These are phyloP conservation scores for Takakia lepidozioides DNA, from an alignment of 225 moss, liverwort and hornwort species.

Conservation along the genomic window DNA sequence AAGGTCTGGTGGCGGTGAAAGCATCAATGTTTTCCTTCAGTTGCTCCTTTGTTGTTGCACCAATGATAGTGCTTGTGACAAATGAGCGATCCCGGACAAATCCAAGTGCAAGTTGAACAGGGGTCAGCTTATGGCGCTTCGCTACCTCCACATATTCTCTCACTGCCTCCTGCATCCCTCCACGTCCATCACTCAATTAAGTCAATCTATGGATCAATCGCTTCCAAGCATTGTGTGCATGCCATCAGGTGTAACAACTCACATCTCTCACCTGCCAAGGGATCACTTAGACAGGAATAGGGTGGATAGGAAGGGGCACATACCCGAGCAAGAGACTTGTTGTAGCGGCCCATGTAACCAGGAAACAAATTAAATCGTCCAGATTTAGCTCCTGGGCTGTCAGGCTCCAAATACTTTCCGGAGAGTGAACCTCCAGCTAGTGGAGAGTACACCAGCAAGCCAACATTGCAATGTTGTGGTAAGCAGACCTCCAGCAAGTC, in stretches of 20 bases:
- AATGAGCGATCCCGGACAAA: slow-evolving; percentile 66
- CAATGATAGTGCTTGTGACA: slow-evolving; percentile 73
- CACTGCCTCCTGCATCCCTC: slow-evolving; percentile 45
- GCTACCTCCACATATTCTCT: slow-evolving; percentile 44
- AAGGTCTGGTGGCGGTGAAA: slow-evolving; percentile 47
- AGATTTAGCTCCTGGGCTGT: slow-evolving; percentile 9
- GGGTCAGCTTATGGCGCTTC: slow-evolving; percentile 55
- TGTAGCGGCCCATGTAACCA: slow-evolving; percentile 70
- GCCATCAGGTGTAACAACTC: no score
- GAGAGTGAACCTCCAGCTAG: slow-evolving; percentile 64
- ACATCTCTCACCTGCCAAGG: no score
- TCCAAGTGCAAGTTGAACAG: slow-evolving; percentile 54
- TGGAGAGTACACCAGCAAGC: slow-evolving; percentile 80
- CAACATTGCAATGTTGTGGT: slow-evolving; percentile 58
- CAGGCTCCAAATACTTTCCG: slow-evolving; percentile 52
- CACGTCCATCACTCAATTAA: neutral
- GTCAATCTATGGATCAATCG: no score
- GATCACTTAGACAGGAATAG: no score
- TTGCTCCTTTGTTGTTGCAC: slow-evolving; percentile 74
- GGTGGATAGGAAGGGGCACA: neutral
- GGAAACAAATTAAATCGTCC: slow-evolving; percentile 55
- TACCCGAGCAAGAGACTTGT: slow-evolving; percentile 61
- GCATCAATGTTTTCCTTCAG: slow-evolving; percentile 75
- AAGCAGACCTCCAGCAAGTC: slow-evolving; percentile 82
- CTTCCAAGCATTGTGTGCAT: no score